Percentiles rank a stretch among this genome's conserved stretches.
phyloP scores from a whole-genome alignment of 2,329 filamentous ascomycete species.

The Fusarium sp. region DNA sequence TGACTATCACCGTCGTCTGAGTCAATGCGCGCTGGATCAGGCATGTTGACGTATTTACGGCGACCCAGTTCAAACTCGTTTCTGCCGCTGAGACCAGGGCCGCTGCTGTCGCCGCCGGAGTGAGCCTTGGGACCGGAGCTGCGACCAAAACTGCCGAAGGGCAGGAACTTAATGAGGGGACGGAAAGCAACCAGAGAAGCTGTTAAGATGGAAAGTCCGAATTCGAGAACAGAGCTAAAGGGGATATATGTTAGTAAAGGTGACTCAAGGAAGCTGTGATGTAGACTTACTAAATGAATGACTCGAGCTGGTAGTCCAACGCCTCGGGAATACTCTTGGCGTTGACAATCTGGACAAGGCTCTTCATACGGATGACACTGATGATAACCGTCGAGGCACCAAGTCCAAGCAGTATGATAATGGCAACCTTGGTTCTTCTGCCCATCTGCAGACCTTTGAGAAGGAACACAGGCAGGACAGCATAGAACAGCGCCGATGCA shows the following conservation, averaged over 20 bases:
- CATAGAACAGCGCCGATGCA: conserved; percentile 4
- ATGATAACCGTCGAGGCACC: not conserved
- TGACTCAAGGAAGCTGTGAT: rapidly evolving
- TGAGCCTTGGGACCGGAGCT: not conserved
- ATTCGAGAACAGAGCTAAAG: conserved; percentile 3
- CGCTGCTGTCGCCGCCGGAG: not conserved
- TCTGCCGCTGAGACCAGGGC: not conserved
- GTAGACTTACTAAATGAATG: conserved; percentile 2
- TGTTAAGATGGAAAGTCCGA: conserved; percentile 2
- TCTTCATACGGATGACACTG: conserved; percentile 4
- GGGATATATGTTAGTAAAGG: not conserved
- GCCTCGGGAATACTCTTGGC: conserved; percentile 1
- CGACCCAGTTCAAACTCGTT: not conserved
- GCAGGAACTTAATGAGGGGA: conserved; percentile 3
- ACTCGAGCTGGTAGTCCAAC: conserved; percentile 4
- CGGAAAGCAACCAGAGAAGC: conserved; percentile 4
- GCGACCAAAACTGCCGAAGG: not conserved
- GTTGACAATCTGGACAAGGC: not conserved
- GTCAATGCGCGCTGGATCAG: not conserved
- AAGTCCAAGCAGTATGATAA: conserved; percentile 4
- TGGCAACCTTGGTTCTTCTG: not conserved
- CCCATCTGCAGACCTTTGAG: conserved; percentile 13
- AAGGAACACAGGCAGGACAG: not conserved
- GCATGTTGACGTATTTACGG: conserved; percentile 1
- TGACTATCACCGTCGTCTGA: conserved; percentile 7